These are phyloP conservation scores for Rehmannia glutinosa DNA, from an alignment of 257 asterid species.

Conservation along the genomic window DNA sequence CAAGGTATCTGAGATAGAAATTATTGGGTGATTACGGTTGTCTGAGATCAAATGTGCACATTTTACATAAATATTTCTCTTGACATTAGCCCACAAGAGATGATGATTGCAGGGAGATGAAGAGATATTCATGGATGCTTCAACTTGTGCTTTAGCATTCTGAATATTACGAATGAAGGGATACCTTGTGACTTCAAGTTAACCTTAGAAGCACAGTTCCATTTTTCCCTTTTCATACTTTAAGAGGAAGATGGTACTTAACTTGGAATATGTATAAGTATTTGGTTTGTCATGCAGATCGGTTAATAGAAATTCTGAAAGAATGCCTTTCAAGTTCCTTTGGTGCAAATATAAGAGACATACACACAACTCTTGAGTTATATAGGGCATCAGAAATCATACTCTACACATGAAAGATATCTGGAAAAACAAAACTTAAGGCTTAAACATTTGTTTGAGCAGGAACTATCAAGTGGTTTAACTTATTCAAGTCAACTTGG, in stretches of 20 bases:
- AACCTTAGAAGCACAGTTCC: neutral
- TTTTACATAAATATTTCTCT: neutral
- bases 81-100: conserved; percentile 44
- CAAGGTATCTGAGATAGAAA: no score
- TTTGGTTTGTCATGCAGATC: no score
- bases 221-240: neutral
- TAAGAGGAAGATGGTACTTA: no score
- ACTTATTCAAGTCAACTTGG: conserved; percentile 25
- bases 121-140: conserved; percentile 63
- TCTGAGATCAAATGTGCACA: neutral
- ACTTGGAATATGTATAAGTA: no score
- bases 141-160: conserved; percentile 81
- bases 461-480: conserved; percentile 27
- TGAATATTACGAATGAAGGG: conserved; percentile 63
- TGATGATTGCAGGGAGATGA: conserved; percentile 74
- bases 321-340: conserved; percentile 34
- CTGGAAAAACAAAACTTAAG: no score
- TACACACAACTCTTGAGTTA: conserved; percentile 27
- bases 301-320: conserved; percentile 31
- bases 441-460: conserved; percentile 45
- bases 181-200: conserved; percentile 68
- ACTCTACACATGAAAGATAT: no score
- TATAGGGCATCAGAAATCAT: no score
- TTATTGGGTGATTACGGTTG: no score
- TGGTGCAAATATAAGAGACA: conserved; percentile 40